phyloP scores from a whole-genome alignment of 2,329 filamentous ascomycete genomes.

The Epichloe typhina region DNA sequence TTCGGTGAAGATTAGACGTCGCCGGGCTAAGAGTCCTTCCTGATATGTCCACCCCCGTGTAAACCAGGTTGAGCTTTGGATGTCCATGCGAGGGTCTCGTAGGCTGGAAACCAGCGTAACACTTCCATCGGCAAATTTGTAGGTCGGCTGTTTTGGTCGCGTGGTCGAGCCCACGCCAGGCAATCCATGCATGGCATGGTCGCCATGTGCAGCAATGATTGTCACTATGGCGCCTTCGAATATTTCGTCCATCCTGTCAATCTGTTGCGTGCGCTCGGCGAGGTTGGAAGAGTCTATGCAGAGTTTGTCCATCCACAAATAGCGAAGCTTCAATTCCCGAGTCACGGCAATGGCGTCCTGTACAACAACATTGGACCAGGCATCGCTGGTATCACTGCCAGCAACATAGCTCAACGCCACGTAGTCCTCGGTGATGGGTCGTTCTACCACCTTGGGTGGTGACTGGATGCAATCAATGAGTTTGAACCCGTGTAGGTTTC shows the following conservation, averaged over 20 bases:
- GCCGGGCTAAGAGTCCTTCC: conserved; percentile 22
- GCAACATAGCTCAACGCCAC: conserved; percentile 24
- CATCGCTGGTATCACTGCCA: conserved; percentile 14
- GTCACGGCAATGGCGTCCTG: conserved; percentile 20
- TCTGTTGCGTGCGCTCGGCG: conserved; percentile 16
- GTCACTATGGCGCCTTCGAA: conserved; percentile 22
- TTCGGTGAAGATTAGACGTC: conserved; percentile 26
- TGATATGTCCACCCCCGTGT: conserved; percentile 27
- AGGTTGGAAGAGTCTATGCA: conserved; percentile 18
- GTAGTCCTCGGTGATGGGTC: conserved; percentile 17
- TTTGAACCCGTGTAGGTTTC: conserved; percentile 18
- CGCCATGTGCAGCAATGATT: conserved; percentile 25
- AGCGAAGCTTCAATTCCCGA: conserved; percentile 18
- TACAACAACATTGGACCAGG: conserved; percentile 20
- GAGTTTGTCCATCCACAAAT: conserved; percentile 26
- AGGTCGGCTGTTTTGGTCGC: conserved; percentile 17
- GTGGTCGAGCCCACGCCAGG: conserved; percentile 20
- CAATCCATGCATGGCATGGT: conserved; percentile 20
- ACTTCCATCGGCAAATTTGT: conserved; percentile 19
- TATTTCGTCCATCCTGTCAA: conserved; percentile 24
- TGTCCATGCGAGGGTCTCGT: conserved; percentile 16
- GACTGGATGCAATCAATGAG: conserved; percentile 20
- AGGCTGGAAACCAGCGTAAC: conserved; percentile 21
- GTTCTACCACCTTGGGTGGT: conserved; percentile 17
- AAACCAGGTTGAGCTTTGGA: conserved; percentile 21